A percentile compares a stretch with the other conserved stretches of the same genome.
phyloP scores from a whole-genome alignment of 495 filamentous ascomycete genomes.

The Sordaria brevicollis region DNA sequence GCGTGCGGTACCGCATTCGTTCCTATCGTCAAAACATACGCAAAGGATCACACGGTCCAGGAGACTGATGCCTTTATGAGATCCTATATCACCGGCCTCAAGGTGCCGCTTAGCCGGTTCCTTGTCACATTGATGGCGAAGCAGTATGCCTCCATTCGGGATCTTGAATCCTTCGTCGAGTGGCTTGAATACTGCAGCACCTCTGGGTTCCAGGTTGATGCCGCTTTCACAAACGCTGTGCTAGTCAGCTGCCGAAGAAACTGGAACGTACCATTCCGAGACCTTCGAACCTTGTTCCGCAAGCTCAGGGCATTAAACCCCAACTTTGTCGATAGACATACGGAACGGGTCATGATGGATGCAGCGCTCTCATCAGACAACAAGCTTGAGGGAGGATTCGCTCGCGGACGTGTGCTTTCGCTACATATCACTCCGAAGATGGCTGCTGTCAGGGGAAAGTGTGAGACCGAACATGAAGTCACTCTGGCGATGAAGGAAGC shows the following conservation, averaged over 20 bases:
- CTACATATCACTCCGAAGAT: constrained; percentile 8
- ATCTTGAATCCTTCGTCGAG: constrained; percentile 23
- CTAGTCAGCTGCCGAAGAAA: constrained; percentile 23
- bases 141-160: constrained; percentile 29
- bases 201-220: constrained; percentile 24
- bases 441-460: constrained; percentile 13
- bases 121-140: constrained; percentile 37
- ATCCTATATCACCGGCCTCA: constrained; percentile 21
- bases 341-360: constrained; percentile 27
- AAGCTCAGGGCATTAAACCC: constrained; percentile 21
- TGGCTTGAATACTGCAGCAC: constrained; percentile 28
- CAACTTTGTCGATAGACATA: constrained; percentile 17
- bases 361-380: constrained; percentile 16
- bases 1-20: constrained; percentile 25
- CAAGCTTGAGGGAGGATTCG: constrained; percentile 7
- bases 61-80: constrained; percentile 35
- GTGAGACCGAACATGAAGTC: constrained; percentile 17
- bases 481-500: constrained; percentile 28
- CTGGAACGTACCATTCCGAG: constrained; percentile 28
- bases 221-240: constrained; percentile 31
- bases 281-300: constrained; percentile 26
- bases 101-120: constrained; percentile 23
- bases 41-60: constrained; percentile 24
- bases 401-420: constrained; percentile 12
- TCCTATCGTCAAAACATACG: constrained; percentile 33